These are phyloP conservation scores for Lipomyces lipofer DNA, from an alignment of 805 yeast species.

Conservation along the genomic window DNA sequence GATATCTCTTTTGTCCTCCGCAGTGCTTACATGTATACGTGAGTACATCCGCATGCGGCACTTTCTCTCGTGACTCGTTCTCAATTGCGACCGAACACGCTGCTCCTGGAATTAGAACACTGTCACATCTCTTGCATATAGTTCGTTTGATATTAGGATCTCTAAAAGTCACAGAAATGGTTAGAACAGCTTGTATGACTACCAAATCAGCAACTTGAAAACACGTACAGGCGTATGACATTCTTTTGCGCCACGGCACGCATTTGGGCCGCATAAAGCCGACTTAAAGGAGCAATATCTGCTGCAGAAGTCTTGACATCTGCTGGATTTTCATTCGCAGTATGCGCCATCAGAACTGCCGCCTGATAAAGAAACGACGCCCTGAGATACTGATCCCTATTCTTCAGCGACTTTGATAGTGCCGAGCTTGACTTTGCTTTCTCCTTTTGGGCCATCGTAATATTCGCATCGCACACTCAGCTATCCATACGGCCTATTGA, in stretches of 20 bases:
- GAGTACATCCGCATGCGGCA: slow-evolving; percentile 48
- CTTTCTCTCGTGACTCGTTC: slow-evolving; percentile 44
- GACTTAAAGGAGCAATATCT: slow-evolving; percentile 12
- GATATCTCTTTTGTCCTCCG: slow-evolving; percentile 27
- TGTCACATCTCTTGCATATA: slow-evolving; percentile 63
- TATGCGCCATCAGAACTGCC: slow-evolving; percentile 22
- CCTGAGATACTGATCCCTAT: slow-evolving; percentile 31
- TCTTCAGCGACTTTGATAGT: slow-evolving; percentile 18
- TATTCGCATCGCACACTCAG: no score
- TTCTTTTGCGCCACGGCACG: slow-evolving; percentile 29
- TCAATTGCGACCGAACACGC: slow-evolving; percentile 44
- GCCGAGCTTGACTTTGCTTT: slow-evolving; percentile 1
- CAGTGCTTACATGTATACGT: slow-evolving; percentile 23
- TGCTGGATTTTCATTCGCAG: neutral
- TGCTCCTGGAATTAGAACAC: slow-evolving; percentile 51
- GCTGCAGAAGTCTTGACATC: neutral
- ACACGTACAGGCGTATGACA: slow-evolving; percentile 31
- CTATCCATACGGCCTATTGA: no score
- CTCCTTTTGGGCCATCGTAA: neutral
- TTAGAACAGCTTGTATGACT: neutral
- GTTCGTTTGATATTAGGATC: slow-evolving; percentile 53
- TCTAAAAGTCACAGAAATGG: neutral
- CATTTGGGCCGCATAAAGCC: slow-evolving; percentile 28
- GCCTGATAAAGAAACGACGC: slow-evolving; percentile 33
- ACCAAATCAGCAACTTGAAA: neutral